Base-by-base conservation (phyloP, 148 eudicot species). In the Arctostaphylos glauca region DNA sequence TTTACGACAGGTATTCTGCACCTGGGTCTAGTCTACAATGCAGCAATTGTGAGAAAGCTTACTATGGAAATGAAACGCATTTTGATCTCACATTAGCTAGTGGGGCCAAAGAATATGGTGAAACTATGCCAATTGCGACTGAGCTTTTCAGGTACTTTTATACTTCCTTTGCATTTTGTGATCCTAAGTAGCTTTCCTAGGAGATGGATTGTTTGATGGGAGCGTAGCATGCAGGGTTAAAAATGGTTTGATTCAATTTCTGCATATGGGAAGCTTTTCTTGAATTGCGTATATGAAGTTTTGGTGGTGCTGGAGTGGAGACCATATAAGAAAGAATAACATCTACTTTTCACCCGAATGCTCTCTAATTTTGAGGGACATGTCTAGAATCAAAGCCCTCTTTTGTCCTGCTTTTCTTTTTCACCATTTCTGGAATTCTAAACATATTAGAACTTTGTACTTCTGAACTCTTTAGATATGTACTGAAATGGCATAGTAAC, bases 131-230 rank as follows among this genome's bases (percentile, higher is more conserved):
- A 13, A 90, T 60, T 76, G 89, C 92, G 16, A 93, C 95, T 18
- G 94, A 95, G 89, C 83, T 95, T 76, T 95, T 95, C 90, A 95
- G 98, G 98, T 95, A 87, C 74, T 81, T 55, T n/a, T 67, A n/a
- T 79, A 31, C 38, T 31, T 31, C 38, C 38, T 31, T 31, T 31
- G 38, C 38, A 31, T 31, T 31, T 31, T 31, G 38, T 31, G 38
- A 31, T 31, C 38, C 18, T 66, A 1, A 66, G 43, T 16, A 66
- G 71, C 25, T 66, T 31, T 31, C 38, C 38, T 31, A 31, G 38
- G 38, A 31, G 38, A 31, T 31, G 38, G 38, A 31, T 31, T 31
- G 38, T 0, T 31, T 31, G 38, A 31, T 31, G 1, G 38, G 38
- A 31, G 38, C 38, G 1, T 31, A 31, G 38, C 38, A 31, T 31